phyloP scores from a whole-genome alignment of 148 eudicot genomes.

The Polygonum aviculare region DNA sequence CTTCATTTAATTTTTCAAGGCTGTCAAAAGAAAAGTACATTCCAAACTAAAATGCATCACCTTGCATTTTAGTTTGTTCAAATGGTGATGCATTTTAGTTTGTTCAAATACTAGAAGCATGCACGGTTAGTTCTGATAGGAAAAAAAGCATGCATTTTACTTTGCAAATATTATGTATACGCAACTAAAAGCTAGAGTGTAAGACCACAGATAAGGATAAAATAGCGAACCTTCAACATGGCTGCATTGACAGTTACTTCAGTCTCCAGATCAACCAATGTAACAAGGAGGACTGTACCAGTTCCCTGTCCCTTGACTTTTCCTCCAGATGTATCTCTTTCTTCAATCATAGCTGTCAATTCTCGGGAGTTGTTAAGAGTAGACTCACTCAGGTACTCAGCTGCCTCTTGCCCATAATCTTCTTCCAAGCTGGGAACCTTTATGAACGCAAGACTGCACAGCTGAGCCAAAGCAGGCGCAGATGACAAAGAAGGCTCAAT shows the following conservation, averaged over 20 bases:
- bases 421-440: conserved; percentile 77
- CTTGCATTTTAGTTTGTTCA: neutral
- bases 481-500: conserved; percentile 58
- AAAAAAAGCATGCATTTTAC: neutral
- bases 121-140: neutral
- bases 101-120: neutral
- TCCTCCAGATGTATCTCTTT: conserved; percentile 73
- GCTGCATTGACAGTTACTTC: conserved; percentile 56
- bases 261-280: conserved; percentile 47
- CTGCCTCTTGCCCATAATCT: conserved; percentile 90
- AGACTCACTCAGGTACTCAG: conserved; percentile 45
- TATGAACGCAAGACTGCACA: conserved; percentile 75
- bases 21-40: neutral
- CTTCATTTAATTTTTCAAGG: no score
- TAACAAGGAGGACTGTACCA: conserved; percentile 57
- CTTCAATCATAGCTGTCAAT: conserved; percentile 73
- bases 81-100: neutral
- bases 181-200: neutral
- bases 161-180: neutral
- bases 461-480: conserved; percentile 67
- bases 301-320: conserved; percentile 90
- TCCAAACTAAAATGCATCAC: neutral
- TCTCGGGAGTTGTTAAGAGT: conserved; percentile 50
- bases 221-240: conserved; percentile 64
- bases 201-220: neutral